Evolutionary conservation across 179 eudicot genomes (phyloP).

Genomic region (Spinacia oleracea): DNA sequence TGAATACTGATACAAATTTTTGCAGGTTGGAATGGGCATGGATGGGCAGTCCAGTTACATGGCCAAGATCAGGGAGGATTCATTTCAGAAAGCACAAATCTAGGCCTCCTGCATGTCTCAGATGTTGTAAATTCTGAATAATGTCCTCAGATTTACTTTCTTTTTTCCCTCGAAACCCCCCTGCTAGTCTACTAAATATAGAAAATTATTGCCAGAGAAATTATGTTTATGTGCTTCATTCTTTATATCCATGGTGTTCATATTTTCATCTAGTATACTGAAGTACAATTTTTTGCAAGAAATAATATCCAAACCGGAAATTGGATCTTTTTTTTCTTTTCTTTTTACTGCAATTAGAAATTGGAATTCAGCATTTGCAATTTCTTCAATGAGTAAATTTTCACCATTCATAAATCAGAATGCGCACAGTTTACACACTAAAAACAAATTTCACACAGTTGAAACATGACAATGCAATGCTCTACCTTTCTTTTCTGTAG

Average conservation of each 20-base stretch:
- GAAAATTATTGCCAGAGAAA: constrained; percentile 6
- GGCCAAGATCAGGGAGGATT: constrained; percentile 44
- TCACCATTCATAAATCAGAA: neutral
- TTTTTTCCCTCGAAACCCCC: neutral
- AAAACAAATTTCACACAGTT: neutral
- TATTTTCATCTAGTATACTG: constrained; percentile 13
- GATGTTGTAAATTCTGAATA: constrained; percentile 45
- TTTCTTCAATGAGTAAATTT: neutral
- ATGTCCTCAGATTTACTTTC: neutral
- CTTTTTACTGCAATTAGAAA: neutral
- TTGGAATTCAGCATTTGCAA: neutral
- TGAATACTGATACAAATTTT: neutral
- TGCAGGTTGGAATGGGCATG: constrained; percentile 59
- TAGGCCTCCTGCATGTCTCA: constrained; percentile 34
- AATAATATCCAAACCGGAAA: neutral
- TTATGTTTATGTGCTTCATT: neutral
- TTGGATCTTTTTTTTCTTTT: neutral
- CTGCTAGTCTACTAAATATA: neutral
- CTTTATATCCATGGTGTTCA: neutral
- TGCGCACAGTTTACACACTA: constrained; percentile 6
- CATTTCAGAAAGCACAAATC: constrained; percentile 37
- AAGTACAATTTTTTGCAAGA: constrained; percentile 15
- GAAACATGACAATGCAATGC: too few species aligned
- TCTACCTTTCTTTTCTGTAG: neutral
- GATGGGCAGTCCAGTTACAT: constrained; percentile 61